phyloP scores from a whole-genome alignment of 495 filamentous ascomycete species.

The Penicillium flavigenum region DNA sequence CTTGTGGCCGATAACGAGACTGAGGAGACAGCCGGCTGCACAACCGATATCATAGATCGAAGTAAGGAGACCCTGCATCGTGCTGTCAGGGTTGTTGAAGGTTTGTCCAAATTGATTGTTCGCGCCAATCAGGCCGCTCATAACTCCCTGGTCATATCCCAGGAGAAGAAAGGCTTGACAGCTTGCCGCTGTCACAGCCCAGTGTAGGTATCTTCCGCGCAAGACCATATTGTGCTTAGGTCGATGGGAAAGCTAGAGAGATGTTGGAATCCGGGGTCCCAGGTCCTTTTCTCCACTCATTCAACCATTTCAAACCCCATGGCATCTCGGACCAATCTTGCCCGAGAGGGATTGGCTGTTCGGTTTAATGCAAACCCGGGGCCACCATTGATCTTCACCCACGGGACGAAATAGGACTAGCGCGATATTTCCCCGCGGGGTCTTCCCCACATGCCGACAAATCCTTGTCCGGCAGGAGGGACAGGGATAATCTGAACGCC shows the following conservation, averaged over 20 bases:
- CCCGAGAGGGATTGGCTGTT: neutral
- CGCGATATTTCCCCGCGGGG: conserved; percentile 4
- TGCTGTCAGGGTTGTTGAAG: conserved; percentile 39
- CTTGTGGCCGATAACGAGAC: conserved; percentile 42
- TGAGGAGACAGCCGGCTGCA: conserved; percentile 43
- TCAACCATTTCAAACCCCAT: neutral
- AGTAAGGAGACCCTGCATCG: conserved; percentile 46
- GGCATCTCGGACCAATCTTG: conserved; percentile 1
- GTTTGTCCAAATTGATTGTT: conserved; percentile 40
- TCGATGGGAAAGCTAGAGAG: neutral
- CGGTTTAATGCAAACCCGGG: neutral
- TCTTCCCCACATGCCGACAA: neutral
- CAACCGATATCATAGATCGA: conserved; percentile 51
- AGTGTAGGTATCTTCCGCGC: conserved; percentile 22
- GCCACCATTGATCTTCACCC: neutral
- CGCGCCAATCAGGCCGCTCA: conserved; percentile 39
- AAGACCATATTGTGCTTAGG: conserved; percentile 15
- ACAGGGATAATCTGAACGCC: neutral
- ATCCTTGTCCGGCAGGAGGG: neutral
- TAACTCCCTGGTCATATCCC: conserved; percentile 43
- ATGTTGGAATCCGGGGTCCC: conserved; percentile 5
- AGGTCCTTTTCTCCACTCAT: conserved; percentile 3
- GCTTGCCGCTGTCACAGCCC: conserved; percentile 26
- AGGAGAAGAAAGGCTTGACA: conserved; percentile 42
- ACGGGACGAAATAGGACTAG: neutral